phyloP scores from a whole-genome alignment of 352 stramenopile species.

The Globisporangium solare region DNA sequence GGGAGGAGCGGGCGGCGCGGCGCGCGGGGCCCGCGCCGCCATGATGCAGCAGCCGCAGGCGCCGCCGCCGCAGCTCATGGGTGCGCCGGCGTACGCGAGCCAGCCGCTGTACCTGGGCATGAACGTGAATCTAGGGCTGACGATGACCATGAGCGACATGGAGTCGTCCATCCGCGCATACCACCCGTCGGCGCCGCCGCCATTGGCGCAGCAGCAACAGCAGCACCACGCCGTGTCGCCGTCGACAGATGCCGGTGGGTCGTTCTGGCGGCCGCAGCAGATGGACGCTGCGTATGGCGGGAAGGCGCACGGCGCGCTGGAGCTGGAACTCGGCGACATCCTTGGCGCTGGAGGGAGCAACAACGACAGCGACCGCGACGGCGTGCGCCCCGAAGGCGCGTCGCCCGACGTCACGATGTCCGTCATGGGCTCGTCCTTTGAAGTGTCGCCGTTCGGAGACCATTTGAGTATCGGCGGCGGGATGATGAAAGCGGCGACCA shows the following conservation, averaged over 20 bases:
- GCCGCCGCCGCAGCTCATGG: neutral
- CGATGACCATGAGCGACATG: conserved; percentile 25
- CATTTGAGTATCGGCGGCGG: conserved; percentile 13
- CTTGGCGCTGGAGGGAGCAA: conserved; percentile 13
- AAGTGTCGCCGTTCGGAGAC: conserved; percentile 32
- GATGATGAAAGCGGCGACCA: conserved; percentile 7
- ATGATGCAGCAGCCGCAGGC: conserved; percentile 10
- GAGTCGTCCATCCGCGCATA: conserved; percentile 24
- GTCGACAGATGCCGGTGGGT: neutral
- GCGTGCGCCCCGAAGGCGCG: neutral
- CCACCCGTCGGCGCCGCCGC: conserved; percentile 14
- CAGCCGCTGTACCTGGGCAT: conserved; percentile 19
- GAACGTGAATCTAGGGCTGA: conserved; percentile 12
- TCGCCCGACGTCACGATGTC: conserved; percentile 12
- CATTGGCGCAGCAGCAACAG: conserved; percentile 11
- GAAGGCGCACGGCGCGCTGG: conserved; percentile 17
- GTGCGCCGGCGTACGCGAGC: neutral
- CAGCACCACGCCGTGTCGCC: conserved; percentile 4
- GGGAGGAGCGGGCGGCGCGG: neutral
- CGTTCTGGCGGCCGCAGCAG: conserved; percentile 11
- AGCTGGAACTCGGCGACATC: conserved; percentile 40
- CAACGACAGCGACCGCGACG: conserved; percentile 6
- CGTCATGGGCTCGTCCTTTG: conserved; percentile 30
- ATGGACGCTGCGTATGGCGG: conserved; percentile 12
- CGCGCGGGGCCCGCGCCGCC: conserved; percentile 1